These are phyloP conservation scores for Tubosaeta sp. DNA, from an alignment of 768 basidiomycete genomes.

Conservation along the genomic window DNA sequence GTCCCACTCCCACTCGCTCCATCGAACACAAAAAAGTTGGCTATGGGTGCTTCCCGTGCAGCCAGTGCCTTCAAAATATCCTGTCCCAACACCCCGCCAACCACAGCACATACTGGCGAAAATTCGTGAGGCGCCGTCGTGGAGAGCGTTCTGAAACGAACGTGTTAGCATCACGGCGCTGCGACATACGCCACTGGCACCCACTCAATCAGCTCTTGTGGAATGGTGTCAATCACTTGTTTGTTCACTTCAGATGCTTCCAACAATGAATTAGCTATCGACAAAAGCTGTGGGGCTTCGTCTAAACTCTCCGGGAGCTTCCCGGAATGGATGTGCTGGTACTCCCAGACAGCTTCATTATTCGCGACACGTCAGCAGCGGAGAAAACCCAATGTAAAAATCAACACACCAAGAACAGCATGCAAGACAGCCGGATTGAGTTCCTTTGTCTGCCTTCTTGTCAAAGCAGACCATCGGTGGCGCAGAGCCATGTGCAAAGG, in stretches of 20 bases:
- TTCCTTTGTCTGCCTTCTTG: constrained; percentile 75
- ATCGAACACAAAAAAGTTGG: constrained; percentile 89
- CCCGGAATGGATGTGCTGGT: constrained; percentile 54
- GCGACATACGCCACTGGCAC: not conserved
- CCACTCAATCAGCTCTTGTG: constrained; percentile 61
- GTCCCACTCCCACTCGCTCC: constrained; percentile 74
- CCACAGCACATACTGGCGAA: constrained; percentile 89
- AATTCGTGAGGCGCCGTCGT: constrained; percentile 79
- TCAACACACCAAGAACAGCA: constrained; percentile 59
- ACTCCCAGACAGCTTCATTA: constrained; percentile 76
- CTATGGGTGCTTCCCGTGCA: constrained; percentile 87
- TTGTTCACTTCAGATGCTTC: constrained; percentile 64
- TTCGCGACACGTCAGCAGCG: constrained; percentile 13
- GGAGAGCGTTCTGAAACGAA: constrained; percentile 53
- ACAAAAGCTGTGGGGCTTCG: constrained; percentile 53
- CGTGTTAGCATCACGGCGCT: constrained; percentile 6
- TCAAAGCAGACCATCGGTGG: constrained; percentile 65
- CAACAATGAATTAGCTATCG: constrained; percentile 61
- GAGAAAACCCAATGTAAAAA: not conserved
- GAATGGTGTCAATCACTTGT: constrained; percentile 54
- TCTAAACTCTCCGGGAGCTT: constrained; percentile 50
- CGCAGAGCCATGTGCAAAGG: constrained; percentile 59
- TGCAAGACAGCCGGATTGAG: constrained; percentile 75
- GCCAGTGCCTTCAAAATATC: constrained; percentile 91
- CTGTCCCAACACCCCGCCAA: constrained; percentile 93